Conservation (phyloP, 371 early-diverging fungal species). For the Lichtheimia hyalospora region DNA sequence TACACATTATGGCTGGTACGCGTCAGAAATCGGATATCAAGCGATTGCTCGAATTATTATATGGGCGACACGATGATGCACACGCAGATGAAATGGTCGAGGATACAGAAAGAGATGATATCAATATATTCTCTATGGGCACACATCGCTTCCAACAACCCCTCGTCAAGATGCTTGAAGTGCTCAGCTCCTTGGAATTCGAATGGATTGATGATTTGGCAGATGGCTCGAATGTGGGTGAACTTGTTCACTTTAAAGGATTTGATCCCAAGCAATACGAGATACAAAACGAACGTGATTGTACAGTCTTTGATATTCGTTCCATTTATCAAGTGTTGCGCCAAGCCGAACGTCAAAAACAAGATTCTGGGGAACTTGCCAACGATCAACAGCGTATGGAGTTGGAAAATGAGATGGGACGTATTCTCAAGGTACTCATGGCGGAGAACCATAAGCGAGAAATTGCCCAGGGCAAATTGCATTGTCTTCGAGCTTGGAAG, state of each 20-base stretch:
- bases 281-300: slow-evolving; percentile 59
- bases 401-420: slow-evolving; percentile 52
- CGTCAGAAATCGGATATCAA: slow-evolving; percentile 48
- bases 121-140: slow-evolving; percentile 86
- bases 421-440: slow-evolving; percentile 52
- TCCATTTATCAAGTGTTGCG: slow-evolving; percentile 45
- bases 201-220: slow-evolving; percentile 47
- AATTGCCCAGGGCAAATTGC: slow-evolving; percentile 59
- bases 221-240: not conserved
- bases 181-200: slow-evolving; percentile 57
- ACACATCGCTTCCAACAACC: slow-evolving; percentile 69
- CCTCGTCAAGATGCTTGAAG: slow-evolving; percentile 54
- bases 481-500: slow-evolving; percentile 78
- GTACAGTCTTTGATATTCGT: slow-evolving; percentile 65
- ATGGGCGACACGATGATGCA: slow-evolving; percentile 22
- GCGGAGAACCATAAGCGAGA: slow-evolving; percentile 67
- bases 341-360: slow-evolving; percentile 7
- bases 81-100: slow-evolving; percentile 17
- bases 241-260: slow-evolving; percentile 18
- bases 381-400: slow-evolving; percentile 37
- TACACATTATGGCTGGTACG: slow-evolving; percentile 54
- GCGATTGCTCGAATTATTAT: slow-evolving; percentile 65
- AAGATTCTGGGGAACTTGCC: slow-evolving; percentile 46
- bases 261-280: slow-evolving; percentile 22
- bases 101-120: slow-evolving; percentile 42